Evolutionary conservation across 31 red algal genomes (phyloP).

Genomic region (Porphyra umbilicalis): DNA sequence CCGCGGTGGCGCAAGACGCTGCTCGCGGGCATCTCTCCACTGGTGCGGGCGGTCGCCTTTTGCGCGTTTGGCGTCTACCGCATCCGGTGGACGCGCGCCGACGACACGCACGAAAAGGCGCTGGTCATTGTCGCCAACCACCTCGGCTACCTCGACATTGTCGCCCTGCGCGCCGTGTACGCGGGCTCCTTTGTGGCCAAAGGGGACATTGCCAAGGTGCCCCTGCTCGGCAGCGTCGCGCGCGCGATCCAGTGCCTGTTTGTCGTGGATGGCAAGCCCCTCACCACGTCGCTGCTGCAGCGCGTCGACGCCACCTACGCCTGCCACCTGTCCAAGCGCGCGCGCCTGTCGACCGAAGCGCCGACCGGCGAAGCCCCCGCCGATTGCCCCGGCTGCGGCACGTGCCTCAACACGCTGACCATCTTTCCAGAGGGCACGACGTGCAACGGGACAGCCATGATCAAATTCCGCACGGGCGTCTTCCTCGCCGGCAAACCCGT

Average conservation of each 20-base stretch:
- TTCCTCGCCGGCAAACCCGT: constrained; percentile 81
- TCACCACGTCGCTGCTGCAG: constrained; percentile 43
- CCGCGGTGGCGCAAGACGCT: constrained; percentile 40
- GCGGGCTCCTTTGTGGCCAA: constrained; percentile 80
- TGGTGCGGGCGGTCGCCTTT: constrained; percentile 48
- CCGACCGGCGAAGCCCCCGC: neutral
- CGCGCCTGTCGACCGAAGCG: neutral
- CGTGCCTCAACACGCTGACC: constrained; percentile 57
- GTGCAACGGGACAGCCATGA: constrained; percentile 65
- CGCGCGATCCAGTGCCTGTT: constrained; percentile 87
- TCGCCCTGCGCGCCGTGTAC: constrained; percentile 56
- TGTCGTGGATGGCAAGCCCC: constrained; percentile 40
- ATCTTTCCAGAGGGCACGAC: constrained; percentile 95
- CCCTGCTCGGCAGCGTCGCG: constrained; percentile 70
- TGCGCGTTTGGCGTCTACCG: constrained; percentile 55
- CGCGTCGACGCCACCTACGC: constrained; percentile 43
- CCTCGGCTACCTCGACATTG: constrained; percentile 81
- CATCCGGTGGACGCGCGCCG: constrained; percentile 22
- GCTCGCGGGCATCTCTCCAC: constrained; percentile 28
- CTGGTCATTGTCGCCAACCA: constrained; percentile 84
- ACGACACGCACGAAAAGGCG: constrained; percentile 4
- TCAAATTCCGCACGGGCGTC: constrained; percentile 76
- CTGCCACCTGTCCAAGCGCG: constrained; percentile 34
- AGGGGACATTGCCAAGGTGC: constrained; percentile 34
- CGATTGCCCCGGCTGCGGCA: constrained; percentile 32